Conservation (phyloP, 2,329 filamentous ascomycete genomes). For the Mycogone perniciosa region DNA sequence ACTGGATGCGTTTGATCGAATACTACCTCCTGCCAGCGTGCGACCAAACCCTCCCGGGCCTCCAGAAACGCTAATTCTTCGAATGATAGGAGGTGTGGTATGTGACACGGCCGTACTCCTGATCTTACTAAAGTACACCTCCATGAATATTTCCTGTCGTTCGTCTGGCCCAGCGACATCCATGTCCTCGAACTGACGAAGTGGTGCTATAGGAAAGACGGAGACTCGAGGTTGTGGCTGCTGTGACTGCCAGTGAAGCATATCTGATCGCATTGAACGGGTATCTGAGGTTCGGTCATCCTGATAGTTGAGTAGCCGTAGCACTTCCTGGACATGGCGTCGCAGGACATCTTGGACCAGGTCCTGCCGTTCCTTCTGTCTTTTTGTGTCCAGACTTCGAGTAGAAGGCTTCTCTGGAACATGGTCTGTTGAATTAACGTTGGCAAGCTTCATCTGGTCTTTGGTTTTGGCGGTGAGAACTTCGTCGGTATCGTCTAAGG, state of each 20-base stretch:
- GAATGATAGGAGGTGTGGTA: slow-evolving; percentile 24
- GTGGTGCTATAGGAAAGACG: slow-evolving; percentile 6
- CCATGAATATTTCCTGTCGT: slow-evolving; percentile 44
- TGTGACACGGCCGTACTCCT: slow-evolving; percentile 33
- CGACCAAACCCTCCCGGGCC: slow-evolving; percentile 17
- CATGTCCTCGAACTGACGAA: slow-evolving; percentile 38
- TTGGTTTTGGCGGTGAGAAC: slow-evolving; percentile 32
- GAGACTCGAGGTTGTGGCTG: slow-evolving; percentile 6
- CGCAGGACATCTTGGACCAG: slow-evolving; percentile 41
- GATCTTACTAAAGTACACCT: slow-evolving; percentile 45
- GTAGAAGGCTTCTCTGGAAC: neutral
- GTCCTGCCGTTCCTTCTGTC: slow-evolving; percentile 24
- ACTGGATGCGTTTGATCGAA: slow-evolving; percentile 11
- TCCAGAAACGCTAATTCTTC: slow-evolving; percentile 20
- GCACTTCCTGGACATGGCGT: slow-evolving; percentile 43
- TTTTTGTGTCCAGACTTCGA: neutral
- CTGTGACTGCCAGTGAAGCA: slow-evolving; percentile 6
- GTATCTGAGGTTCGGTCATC: slow-evolving; percentile 25
- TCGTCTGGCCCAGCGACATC: slow-evolving; percentile 41
- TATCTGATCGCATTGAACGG: slow-evolving; percentile 17
- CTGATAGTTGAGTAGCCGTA: slow-evolving; percentile 38
- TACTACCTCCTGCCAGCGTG: slow-evolving; percentile 1
- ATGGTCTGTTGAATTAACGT: neutral
- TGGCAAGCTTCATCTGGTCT: neutral
- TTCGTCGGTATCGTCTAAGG: slow-evolving; percentile 37